Conservation (phyloP, 176 grass and related monocot genomes). For the Zoysia pacifica region DNA sequence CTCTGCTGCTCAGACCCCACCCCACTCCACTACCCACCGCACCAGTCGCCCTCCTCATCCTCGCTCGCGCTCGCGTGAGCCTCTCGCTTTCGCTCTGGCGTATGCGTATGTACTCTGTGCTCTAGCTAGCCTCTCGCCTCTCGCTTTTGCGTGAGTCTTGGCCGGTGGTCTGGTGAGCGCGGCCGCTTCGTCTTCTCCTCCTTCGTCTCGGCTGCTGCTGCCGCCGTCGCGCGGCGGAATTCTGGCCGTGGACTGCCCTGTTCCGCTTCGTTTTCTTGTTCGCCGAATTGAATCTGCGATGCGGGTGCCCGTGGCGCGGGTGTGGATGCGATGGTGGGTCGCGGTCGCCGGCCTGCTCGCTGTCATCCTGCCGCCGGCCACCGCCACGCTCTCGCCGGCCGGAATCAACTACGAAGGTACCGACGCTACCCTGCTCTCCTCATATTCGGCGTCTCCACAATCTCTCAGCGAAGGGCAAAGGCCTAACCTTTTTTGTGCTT, state of each 20-base stretch:
- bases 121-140: too few species aligned
- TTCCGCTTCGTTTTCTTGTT: neutral
- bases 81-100: constrained; percentile 24
- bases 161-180: neutral
- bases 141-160: neutral
- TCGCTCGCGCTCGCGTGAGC: constrained; percentile 9
- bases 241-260: neutral
- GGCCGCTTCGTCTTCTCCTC: too few species aligned
- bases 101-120: too few species aligned
- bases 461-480: neutral
- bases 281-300: constrained; percentile 36
- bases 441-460: neutral
- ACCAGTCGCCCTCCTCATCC: neutral
- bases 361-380: constrained; percentile 35
- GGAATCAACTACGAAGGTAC: constrained; percentile 78
- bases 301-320: constrained; percentile 5
- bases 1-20: neutral
- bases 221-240: constrained; percentile 5
- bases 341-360: constrained; percentile 27
- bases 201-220: neutral
- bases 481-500: neutral
- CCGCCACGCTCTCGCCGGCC: constrained; percentile 58
- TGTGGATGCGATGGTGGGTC: constrained; percentile 31
- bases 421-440: neutral
- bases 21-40: neutral